A percentile compares a stretch with the other conserved stretches of the same genome.
These are phyloP conservation scores for Apiospora rasikravindrae DNA, from an alignment of 2,329 filamentous ascomycete genomes.

Conservation along the genomic window DNA sequence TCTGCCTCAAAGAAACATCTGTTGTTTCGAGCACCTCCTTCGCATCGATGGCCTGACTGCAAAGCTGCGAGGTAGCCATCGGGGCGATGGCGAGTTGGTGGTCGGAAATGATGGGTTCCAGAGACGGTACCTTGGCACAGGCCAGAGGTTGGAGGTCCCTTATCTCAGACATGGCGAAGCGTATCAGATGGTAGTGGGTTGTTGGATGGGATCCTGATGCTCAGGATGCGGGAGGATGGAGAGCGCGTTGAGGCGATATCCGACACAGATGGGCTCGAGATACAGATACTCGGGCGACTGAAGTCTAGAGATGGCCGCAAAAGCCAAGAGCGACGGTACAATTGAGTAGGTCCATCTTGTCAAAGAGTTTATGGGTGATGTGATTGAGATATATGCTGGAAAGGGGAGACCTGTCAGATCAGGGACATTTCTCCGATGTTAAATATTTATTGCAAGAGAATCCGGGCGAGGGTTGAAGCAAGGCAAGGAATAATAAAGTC, in stretches of 20 bases:
- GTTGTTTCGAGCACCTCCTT: background rate
- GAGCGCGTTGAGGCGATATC: background rate
- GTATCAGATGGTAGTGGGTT: background rate
- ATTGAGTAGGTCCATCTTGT: slow-evolving; percentile 23
- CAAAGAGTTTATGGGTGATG: background rate
- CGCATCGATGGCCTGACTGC: background rate
- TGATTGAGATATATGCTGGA: slow-evolving; percentile 1
- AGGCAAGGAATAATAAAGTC: slow-evolving; percentile 14
- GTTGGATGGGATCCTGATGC: background rate
- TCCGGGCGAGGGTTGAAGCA: background rate
- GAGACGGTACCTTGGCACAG: slow-evolving; percentile 10
- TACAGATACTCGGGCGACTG: background rate
- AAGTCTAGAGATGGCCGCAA: slow-evolving; percentile 22
- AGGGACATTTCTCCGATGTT: background rate
- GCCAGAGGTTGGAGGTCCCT: background rate
- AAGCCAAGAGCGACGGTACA: slow-evolving; percentile 18
- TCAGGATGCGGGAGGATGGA: background rate
- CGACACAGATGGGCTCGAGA: slow-evolving; percentile 1
- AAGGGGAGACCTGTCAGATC: background rate
- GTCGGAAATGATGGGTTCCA: background rate
- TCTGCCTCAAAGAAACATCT: background rate
- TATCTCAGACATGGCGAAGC: background rate
- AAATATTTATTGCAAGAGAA: background rate
- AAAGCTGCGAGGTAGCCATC: slow-evolving; percentile 6
- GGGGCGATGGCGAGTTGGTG: background rate